Conservation (phyloP, 148 eudicot genomes). For the Rhododendron ovatum region DNA sequence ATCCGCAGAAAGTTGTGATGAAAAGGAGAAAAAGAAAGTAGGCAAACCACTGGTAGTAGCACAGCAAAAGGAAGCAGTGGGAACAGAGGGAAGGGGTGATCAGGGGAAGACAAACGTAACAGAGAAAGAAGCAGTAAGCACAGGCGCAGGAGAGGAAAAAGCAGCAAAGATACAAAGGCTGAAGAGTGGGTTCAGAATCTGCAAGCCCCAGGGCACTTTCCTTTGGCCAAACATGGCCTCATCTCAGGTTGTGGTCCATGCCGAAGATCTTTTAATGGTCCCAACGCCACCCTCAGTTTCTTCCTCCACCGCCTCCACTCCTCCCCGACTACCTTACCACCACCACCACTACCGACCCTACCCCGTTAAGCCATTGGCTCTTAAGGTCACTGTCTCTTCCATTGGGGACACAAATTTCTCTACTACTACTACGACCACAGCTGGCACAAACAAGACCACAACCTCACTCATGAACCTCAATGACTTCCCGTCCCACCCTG, state of each 20-base stretch:
- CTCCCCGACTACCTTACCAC: slow-evolving; percentile 22
- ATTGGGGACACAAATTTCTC: slow-evolving; percentile 1
- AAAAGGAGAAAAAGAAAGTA: background rate
- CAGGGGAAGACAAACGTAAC: background rate
- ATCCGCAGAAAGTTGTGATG: background rate
- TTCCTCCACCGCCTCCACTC: slow-evolving; percentile 31
- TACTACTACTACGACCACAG: background rate
- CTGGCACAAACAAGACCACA: background rate
- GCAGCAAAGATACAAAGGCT: slow-evolving; percentile 12
- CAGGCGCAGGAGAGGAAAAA: background rate
- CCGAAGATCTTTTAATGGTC: slow-evolving; percentile 44
- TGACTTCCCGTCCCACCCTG: slow-evolving; percentile 1
- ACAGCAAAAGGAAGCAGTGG: background rate
- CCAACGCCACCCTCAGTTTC: slow-evolving; percentile 61
- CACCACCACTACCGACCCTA: slow-evolving; percentile 18
- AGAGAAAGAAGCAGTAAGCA: background rate
- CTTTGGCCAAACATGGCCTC: slow-evolving; percentile 61
- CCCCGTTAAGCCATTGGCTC: slow-evolving; percentile 39
- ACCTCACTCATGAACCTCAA: slow-evolving; percentile 20
- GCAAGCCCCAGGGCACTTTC: slow-evolving; percentile 83
- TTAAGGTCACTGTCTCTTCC: slow-evolving; percentile 23
- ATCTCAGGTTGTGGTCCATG: slow-evolving; percentile 35
- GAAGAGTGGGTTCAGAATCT: slow-evolving; percentile 85
- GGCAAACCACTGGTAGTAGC: background rate
- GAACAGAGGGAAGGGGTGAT: background rate